Evolutionary conservation across 768 basidiomycete species (phyloP).

Genomic region (Agrocybe chaxingu): DNA sequence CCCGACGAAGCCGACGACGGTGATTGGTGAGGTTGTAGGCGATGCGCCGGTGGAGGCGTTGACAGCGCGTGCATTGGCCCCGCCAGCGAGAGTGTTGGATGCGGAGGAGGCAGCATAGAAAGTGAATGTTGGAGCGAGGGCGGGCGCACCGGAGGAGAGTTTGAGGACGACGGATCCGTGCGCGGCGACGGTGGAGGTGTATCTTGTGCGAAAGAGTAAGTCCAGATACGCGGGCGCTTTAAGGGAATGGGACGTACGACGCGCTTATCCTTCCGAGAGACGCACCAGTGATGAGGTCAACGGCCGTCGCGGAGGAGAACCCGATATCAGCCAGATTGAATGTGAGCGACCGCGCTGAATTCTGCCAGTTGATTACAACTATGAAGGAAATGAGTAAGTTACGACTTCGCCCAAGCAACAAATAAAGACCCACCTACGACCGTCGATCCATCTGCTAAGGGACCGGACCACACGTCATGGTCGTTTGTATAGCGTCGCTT

Average conservation of each 20-base stretch:
- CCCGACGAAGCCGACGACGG: conserved; percentile 39
- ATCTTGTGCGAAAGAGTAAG: conserved; percentile 18
- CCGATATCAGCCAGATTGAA: conserved; percentile 42
- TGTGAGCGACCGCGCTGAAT: conserved; percentile 32
- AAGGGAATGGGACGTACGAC: conserved; percentile 24
- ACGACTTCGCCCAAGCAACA: neutral
- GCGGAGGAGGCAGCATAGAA: conserved; percentile 34
- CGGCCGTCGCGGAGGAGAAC: conserved; percentile 35
- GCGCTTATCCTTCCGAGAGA: conserved; percentile 32
- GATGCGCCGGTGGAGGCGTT: conserved; percentile 15
- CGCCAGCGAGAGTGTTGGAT: conserved; percentile 31
- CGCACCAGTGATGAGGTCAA: conserved; percentile 36
- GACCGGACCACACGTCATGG: conserved; percentile 46
- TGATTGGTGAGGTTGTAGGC: conserved; percentile 13
- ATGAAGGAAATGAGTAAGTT: neutral
- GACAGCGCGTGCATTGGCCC: conserved; percentile 32
- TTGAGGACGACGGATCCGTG: conserved; percentile 36
- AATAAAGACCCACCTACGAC: conserved; percentile 32
- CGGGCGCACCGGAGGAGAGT: conserved; percentile 25
- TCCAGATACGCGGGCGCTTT: neutral
- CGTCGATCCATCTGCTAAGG: conserved; percentile 44
- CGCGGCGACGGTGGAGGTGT: conserved; percentile 31
- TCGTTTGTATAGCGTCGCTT: conserved; percentile 47
- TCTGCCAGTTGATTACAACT: conserved; percentile 48
- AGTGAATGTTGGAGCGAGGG: conserved; percentile 25